phyloP scores from a whole-genome alignment of 2,329 filamentous ascomycete genomes.

The Phyllosticta citrichinensis region DNA sequence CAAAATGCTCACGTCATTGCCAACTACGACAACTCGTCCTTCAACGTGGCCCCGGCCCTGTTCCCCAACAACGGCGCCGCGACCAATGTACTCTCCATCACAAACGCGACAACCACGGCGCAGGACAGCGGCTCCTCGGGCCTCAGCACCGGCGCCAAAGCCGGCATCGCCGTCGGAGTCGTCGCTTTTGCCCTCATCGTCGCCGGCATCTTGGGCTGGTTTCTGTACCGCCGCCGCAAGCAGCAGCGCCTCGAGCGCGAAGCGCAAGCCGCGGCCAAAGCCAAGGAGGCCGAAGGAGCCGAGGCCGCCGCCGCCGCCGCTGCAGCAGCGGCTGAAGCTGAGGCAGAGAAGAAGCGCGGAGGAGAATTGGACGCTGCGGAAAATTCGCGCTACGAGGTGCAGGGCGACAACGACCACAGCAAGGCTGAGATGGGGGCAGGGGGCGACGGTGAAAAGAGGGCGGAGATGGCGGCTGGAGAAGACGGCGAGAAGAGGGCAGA shows the following conservation, averaged over 20 bases:
- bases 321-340: neutral
- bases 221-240: slow-evolving; percentile 11
- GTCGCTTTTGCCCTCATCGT: slow-evolving; percentile 12
- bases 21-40: slow-evolving; percentile 23
- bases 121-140: neutral
- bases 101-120: slow-evolving; percentile 1
- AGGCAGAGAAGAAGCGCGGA: neutral
- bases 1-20: slow-evolving; percentile 33
- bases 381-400: slow-evolving; percentile 4
- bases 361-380: slow-evolving; percentile 3
- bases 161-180: slow-evolving; percentile 19
- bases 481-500: neutral
- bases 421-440: neutral
- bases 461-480: neutral
- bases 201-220: slow-evolving; percentile 13
- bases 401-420: neutral
- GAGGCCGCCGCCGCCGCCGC: neutral
- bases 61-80: slow-evolving; percentile 36
- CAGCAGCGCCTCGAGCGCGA: neutral
- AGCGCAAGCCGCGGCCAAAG: neutral
- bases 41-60: slow-evolving; percentile 43
- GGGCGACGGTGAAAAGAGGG: neutral
- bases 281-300: neutral
- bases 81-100: slow-evolving; percentile 28
- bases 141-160: slow-evolving; percentile 19